Conservation (phyloP, 768 basidiomycete genomes). For the Russula sp. region DNA sequence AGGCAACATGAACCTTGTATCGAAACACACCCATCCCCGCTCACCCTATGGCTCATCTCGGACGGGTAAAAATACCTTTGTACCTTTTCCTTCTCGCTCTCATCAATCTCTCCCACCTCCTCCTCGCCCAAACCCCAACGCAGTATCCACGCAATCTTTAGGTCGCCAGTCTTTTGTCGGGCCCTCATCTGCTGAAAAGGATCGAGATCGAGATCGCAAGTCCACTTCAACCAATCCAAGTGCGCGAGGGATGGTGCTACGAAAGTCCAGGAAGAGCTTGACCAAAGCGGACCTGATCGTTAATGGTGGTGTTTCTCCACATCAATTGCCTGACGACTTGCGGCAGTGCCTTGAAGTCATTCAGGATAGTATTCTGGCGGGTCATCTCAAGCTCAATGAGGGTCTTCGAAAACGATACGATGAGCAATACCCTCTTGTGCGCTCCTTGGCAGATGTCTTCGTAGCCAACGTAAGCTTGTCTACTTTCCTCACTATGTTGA, state of each 20-base stretch:
- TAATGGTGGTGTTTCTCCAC: constrained; percentile 55
- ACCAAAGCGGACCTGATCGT: constrained; percentile 39
- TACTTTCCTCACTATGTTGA: constrained; percentile 13
- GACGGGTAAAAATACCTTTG: constrained; percentile 39
- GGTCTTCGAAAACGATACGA: constrained; percentile 88
- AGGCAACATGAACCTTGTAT: constrained; percentile 26
- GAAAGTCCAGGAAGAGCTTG: constrained; percentile 64
- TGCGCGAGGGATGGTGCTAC: constrained; percentile 48
- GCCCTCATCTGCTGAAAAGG: constrained; percentile 38
- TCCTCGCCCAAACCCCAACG: constrained; percentile 45
- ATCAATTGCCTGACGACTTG: constrained; percentile 83
- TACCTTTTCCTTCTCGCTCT: constrained; percentile 76
- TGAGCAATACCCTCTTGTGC: constrained; percentile 90
- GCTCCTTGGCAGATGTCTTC: constrained; percentile 94
- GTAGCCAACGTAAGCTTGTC: constrained; percentile 68
- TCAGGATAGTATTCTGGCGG: constrained; percentile 79
- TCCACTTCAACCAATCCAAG: constrained; percentile 35
- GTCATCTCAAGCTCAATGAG: constrained; percentile 80
- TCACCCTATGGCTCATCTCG: constrained; percentile 64
- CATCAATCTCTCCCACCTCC: constrained; percentile 72
- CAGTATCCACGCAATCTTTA: constrained; percentile 68
- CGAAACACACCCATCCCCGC: constrained; percentile 64
- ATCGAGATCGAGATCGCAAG: constrained; percentile 34
- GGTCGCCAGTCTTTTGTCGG: constrained; percentile 58
- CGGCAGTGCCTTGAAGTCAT: constrained; percentile 82